Conservation (phyloP, 1,139 yeast genomes). For the Geotrichum fermentans region DNA sequence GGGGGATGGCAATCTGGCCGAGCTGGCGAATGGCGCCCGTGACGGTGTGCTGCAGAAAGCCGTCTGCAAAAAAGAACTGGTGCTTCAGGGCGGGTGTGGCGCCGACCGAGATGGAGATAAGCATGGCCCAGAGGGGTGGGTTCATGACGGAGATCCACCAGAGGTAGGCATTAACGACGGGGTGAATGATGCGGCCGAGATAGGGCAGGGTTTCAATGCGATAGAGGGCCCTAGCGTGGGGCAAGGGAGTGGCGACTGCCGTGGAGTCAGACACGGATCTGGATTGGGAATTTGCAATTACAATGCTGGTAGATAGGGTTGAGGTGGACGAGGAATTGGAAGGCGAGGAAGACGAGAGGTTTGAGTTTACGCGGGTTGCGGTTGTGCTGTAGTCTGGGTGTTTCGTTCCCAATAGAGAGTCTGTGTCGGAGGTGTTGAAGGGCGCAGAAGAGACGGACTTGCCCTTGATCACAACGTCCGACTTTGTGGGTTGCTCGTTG, state of each 20-base stretch:
- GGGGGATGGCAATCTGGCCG: constrained; percentile 86
- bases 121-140: constrained; percentile 93
- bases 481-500: neutral
- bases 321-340: constrained; percentile 10
- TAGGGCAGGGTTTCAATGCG: constrained; percentile 3
- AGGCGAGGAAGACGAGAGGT: neutral
- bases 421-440: neutral
- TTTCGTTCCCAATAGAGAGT: constrained; percentile 7
- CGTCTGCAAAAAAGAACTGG: constrained; percentile 55
- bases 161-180: constrained; percentile 4
- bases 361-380: neutral
- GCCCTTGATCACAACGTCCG: constrained; percentile 8
- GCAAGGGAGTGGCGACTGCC: neutral
- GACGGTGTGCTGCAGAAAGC: constrained; percentile 72
- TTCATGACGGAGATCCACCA: constrained; percentile 60
- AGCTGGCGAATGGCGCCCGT: constrained; percentile 71
- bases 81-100: constrained; percentile 65
- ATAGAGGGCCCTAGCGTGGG: neutral
- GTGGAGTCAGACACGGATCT: neutral
- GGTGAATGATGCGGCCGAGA: neutral
- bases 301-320: constrained; percentile 14
- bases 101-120: constrained; percentile 76
- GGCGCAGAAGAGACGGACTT: constrained; percentile 1
- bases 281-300: neutral
- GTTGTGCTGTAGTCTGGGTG: neutral